Percentiles rank a stretch among this genome's conserved stretches.
These are phyloP conservation scores for Malassezia japonica DNA, from an alignment of 1,284 basidiomycete genomes.

Conservation along the genomic window DNA sequence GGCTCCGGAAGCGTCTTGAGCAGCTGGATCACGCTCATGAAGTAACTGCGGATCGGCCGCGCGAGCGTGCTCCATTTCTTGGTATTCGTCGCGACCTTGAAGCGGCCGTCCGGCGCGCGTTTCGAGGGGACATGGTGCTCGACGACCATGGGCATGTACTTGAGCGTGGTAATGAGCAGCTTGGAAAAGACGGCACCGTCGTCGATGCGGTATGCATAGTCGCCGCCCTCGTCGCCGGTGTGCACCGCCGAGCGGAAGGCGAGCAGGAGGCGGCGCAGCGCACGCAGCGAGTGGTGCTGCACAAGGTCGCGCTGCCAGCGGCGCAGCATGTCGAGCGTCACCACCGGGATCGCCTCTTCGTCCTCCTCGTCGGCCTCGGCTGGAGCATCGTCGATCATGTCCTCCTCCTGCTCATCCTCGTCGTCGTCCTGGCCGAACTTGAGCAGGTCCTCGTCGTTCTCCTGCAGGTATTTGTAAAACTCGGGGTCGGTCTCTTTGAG, in stretches of 20 bases:
- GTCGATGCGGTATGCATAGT: constrained; percentile 32
- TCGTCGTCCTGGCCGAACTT: constrained; percentile 55
- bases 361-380: constrained; percentile 22
- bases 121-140: constrained; percentile 80
- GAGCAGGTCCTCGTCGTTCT: constrained; percentile 82
- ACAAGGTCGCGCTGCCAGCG: constrained; percentile 85
- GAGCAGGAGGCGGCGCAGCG: constrained; percentile 68
- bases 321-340: constrained; percentile 67
- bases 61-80: constrained; percentile 59
- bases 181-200: constrained; percentile 63
- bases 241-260: constrained; percentile 43
- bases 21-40: constrained; percentile 36
- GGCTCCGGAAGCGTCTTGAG: constrained; percentile 37
- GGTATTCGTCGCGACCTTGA: constrained; percentile 52
- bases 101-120: constrained; percentile 45
- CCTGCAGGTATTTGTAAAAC: constrained; percentile 94
- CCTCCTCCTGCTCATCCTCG: constrained; percentile 48
- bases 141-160: constrained; percentile 82
- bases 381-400: constrained; percentile 26
- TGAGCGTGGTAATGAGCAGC: constrained; percentile 73
- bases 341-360: constrained; percentile 31
- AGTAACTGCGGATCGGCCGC: constrained; percentile 67
- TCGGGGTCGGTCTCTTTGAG: constrained; percentile 92
- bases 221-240: constrained; percentile 27
- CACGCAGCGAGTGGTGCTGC: constrained; percentile 74